phyloP scores from a whole-genome alignment of 352 stramenopile species.

The Albugo candida region DNA sequence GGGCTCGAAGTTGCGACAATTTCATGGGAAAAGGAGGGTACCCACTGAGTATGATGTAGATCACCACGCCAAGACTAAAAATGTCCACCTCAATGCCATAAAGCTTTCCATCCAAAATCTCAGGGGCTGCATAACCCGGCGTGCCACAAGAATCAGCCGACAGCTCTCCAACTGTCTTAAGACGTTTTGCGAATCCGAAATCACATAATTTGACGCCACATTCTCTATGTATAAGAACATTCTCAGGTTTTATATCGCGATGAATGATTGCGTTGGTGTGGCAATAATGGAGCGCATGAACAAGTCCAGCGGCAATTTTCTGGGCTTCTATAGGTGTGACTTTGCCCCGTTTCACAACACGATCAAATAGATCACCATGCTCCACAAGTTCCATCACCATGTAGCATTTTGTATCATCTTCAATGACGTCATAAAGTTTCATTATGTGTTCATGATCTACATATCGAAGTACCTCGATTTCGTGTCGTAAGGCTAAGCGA shows the following conservation, averaged over 20 bases:
- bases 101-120: slow-evolving; percentile 64
- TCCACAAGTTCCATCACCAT: slow-evolving; percentile 94
- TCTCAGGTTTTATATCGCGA: slow-evolving; percentile 74
- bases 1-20: slow-evolving; percentile 55
- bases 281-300: slow-evolving; percentile 83
- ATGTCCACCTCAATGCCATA: slow-evolving; percentile 75
- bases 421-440: slow-evolving; percentile 84
- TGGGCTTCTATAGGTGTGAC: slow-evolving; percentile 46
- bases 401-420: slow-evolving; percentile 91
- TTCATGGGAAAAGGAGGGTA: slow-evolving; percentile 81
- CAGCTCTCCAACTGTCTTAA: slow-evolving; percentile 33
- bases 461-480: slow-evolving; percentile 44
- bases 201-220: slow-evolving; percentile 60
- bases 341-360: slow-evolving; percentile 71
- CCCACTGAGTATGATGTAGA: slow-evolving; percentile 76
- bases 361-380: slow-evolving; percentile 74
- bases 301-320: slow-evolving; percentile 41
- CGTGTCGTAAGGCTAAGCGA: slow-evolving; percentile 44
- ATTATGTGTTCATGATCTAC: slow-evolving; percentile 81
- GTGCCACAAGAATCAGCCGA: slow-evolving; percentile 69
- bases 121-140: slow-evolving; percentile 59
- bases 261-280: slow-evolving; percentile 78
- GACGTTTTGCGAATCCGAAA: slow-evolving; percentile 69
- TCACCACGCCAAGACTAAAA: slow-evolving; percentile 78
- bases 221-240: slow-evolving; percentile 55